phyloP scores from a whole-genome alignment of 2,329 filamentous ascomycete species.

The Intubia oerlemansii region DNA sequence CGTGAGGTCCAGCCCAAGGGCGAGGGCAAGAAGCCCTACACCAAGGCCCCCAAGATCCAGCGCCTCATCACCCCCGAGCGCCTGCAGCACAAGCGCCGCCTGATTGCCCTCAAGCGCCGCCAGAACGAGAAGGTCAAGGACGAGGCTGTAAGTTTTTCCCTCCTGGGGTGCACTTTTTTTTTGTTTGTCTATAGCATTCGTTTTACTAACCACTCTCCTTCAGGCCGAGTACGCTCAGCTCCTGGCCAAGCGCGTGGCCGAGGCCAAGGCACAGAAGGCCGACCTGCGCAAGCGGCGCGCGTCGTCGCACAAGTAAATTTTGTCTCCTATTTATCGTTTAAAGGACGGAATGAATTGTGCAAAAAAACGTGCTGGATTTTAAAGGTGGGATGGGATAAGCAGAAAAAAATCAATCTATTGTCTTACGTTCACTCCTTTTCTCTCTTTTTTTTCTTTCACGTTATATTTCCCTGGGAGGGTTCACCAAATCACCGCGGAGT shows the following conservation, averaged over 20 bases:
- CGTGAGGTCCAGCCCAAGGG: constrained; percentile 93
- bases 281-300: constrained; percentile 94
- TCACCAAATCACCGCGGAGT: too few species aligned
- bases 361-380: constrained; percentile 1
- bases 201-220: neutral
- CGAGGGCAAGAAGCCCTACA: constrained; percentile 95
- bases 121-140: constrained; percentile 95
- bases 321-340: neutral
- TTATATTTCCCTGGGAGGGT: too few species aligned
- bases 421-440: too few species aligned
- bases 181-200: neutral
- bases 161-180: neutral
- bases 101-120: constrained; percentile 94
- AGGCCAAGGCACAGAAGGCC: constrained; percentile 85
- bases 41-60: constrained; percentile 99
- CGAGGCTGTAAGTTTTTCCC: constrained; percentile 62
- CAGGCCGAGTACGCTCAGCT: constrained; percentile 94
- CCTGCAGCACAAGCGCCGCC: constrained; percentile 99
- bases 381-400: neutral
- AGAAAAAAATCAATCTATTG: neutral
- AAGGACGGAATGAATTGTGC: constrained; percentile 1
- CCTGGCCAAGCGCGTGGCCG: constrained; percentile 88
- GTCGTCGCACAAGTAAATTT: constrained; percentile 67
- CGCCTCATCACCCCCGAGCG: constrained; percentile 97
- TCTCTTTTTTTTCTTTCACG: too few species aligned